Base-by-base conservation (phyloP, 805 yeast species). In the Kazachstania kunashirensis region DNA sequence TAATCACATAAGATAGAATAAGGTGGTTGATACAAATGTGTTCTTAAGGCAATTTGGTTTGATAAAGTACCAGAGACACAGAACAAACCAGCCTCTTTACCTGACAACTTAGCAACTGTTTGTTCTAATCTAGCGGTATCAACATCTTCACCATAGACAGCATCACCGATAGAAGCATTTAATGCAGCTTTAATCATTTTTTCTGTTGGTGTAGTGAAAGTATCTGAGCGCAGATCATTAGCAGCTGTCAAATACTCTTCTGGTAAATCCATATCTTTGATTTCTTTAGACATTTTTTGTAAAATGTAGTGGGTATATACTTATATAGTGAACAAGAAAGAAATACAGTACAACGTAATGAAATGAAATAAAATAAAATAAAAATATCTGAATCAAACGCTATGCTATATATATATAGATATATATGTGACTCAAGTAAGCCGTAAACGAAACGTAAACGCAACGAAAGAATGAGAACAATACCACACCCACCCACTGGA, bases 21-120 rank as follows among this genome's bases (percentile, higher is more conserved):
- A 16, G 65, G 65, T n/a, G 96, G 96, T 52, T 82, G 89, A 42
- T 57, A 59, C 33, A 89, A 63, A 47, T 80, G 83, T 5, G 85
- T 66, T 51, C 96, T 68, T 31, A 88, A 56, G 11, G 80, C 96
- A 42, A 88, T 68, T 61, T 88, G 97, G 62, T 88, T 88, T 10
- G 95, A 79, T 59, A 88, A 60, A 5, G 96, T 89, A 31, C 97
- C 96, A 17, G 94, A 80, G 15, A 78, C 84, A 61, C 94, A 84
- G 59, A 69, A 88, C 35, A 85, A 57, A 10, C 83, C 96, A 1
- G 84, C 81, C 47, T 77, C 84, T 48, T 79, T 83, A 13, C 94
- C 95, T 6, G 94, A 68, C 38, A 86, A 48, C 17, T 65, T 61
- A 6, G 84, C 80, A 37, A 88, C 75, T 38, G 70, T 69, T 8